Base-by-base conservation (phyloP, 1,139 yeast genomes). In the Candida sanyaensis region DNA sequence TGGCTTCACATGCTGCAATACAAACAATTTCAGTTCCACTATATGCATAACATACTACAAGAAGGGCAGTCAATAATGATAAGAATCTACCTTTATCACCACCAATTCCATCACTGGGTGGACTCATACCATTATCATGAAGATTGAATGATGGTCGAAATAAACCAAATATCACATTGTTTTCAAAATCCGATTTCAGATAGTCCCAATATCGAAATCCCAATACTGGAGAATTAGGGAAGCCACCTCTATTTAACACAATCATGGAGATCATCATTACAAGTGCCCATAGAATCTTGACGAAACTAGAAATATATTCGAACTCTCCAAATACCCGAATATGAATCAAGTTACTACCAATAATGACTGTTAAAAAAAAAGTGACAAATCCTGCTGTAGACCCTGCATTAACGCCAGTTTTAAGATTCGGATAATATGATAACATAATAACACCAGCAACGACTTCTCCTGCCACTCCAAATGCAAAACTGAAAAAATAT, bases 1-100 rank as follows among this genome's bases (percentile, higher is more conserved):
- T 75, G 9, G 93, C 88, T 63, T 90, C 96, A 61, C 93, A 88
- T 1, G 96, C 93, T 1, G 96, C 92, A 50, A 89, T 82, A 55
- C 88, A 85, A 26, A 89, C 95, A 52, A 86, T 83, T 57, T 88
- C 96, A 0, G 92, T 84, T 0, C 96, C 96, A 48, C 86, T 81
- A 58, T 84, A 88, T 0, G 95, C 85, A 60, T 85, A 87, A 0
- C 88, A 75, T 0, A 91, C 85, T 26, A 83, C 80, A 45, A 83
- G 69, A 1, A 83, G 68, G 0, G 93, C 89, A 1, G 83, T 79
- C 49, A 87, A 55, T 21, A 88, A 67, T 37, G 90, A 86, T 47
- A 86, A 66, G 47, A 88, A 76, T 37, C 89, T 67, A 0, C 96
- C 96, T 28, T 70, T 60, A 37, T 71, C 64, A 1, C 96, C 95